A percentile compares a stretch with the other conserved stretches of the same genome.
These are phyloP conservation scores for Phytophthora sansomeana DNA, from an alignment of 352 stramenopile species.

Conservation along the genomic window DNA sequence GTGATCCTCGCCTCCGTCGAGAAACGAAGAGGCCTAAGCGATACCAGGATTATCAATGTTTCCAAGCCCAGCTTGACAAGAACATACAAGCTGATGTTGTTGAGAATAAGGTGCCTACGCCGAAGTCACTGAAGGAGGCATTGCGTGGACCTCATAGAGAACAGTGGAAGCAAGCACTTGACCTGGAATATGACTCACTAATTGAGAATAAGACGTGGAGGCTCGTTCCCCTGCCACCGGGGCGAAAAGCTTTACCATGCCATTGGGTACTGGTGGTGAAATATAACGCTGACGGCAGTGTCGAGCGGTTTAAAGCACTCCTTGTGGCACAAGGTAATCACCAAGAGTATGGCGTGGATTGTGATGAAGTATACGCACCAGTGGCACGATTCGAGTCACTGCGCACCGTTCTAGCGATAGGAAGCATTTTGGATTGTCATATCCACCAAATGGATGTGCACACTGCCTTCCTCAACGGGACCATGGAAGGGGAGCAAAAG, in stretches of 20 bases:
- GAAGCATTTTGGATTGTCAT: slow-evolving; percentile 16
- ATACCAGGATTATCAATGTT: slow-evolving; percentile 19
- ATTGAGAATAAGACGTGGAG: slow-evolving; percentile 9
- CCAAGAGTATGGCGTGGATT: slow-evolving; percentile 16
- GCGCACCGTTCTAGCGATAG: slow-evolving; percentile 8
- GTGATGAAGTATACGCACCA: slow-evolving; percentile 5
- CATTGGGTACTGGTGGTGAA: slow-evolving; percentile 10
- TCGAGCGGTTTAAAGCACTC: slow-evolving; percentile 7
- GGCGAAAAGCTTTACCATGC: slow-evolving; percentile 1
- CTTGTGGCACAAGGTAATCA: slow-evolving; percentile 16
- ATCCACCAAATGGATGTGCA: slow-evolving; percentile 11
- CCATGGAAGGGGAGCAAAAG: slow-evolving; percentile 3
- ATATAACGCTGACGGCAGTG: slow-evolving; percentile 10
- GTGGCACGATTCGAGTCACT: slow-evolving; percentile 10
- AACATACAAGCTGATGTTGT: too few species aligned
- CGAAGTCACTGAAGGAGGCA: neutral
- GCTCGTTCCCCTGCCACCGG: neutral
- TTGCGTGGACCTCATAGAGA: neutral
- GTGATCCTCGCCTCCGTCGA: slow-evolving; percentile 4
- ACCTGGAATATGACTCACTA: slow-evolving; percentile 5
- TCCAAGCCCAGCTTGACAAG: too few species aligned
- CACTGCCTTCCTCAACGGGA: slow-evolving; percentile 20
- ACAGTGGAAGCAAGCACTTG: slow-evolving; percentile 1
- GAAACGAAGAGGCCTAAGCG: slow-evolving; percentile 12
- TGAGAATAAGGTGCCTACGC: too few species aligned